Conservation (phyloP, 2,329 filamentous ascomycete genomes). For the Graphilbum sp. region DNA sequence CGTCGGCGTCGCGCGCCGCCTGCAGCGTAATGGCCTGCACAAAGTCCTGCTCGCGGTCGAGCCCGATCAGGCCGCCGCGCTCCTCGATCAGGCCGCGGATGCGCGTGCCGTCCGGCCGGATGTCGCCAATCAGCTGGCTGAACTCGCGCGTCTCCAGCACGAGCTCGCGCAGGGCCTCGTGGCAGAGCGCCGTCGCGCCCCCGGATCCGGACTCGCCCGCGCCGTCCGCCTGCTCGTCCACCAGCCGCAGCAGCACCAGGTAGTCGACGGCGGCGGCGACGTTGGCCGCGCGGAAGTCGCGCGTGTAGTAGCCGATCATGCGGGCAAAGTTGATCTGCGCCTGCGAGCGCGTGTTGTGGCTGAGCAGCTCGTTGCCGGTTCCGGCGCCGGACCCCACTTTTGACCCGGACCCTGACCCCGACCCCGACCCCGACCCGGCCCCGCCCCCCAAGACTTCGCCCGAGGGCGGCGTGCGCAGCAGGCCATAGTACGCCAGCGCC, state of each 20-base stretch:
- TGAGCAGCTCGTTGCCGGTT: constrained; percentile 52
- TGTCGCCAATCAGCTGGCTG: constrained; percentile 82
- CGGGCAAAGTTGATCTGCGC: constrained; percentile 88
- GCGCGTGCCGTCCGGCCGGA: constrained; percentile 68
- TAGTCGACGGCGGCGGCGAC: constrained; percentile 88
- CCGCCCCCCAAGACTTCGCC: constrained; percentile 49
- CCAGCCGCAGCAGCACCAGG: constrained; percentile 73
- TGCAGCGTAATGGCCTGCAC: constrained; percentile 84
- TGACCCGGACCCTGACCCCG: constrained; percentile 33
- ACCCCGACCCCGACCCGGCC: too few relatives aligned
- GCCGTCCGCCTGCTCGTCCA: constrained; percentile 51
- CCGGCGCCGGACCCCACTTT: too few relatives aligned
- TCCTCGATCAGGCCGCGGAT: constrained; percentile 80
- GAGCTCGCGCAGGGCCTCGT: constrained; percentile 83
- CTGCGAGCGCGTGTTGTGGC: constrained; percentile 48
- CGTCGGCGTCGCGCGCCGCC: constrained; percentile 82
- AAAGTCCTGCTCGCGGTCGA: constrained; percentile 68
- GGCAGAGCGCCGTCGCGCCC: constrained; percentile 45
- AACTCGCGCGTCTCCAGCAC: constrained; percentile 96
- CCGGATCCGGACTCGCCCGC: neutral
- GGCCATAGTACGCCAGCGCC: constrained; percentile 73
- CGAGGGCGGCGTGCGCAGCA: constrained; percentile 55
- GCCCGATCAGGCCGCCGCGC: constrained; percentile 63
- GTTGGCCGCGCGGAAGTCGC: constrained; percentile 84
- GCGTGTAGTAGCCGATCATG: constrained; percentile 88